Percentiles rank a stretch among this genome's conserved stretches.
These are phyloP conservation scores for Camelina laxa DNA, from an alignment of 345 rosid species.

Conservation along the genomic window DNA sequence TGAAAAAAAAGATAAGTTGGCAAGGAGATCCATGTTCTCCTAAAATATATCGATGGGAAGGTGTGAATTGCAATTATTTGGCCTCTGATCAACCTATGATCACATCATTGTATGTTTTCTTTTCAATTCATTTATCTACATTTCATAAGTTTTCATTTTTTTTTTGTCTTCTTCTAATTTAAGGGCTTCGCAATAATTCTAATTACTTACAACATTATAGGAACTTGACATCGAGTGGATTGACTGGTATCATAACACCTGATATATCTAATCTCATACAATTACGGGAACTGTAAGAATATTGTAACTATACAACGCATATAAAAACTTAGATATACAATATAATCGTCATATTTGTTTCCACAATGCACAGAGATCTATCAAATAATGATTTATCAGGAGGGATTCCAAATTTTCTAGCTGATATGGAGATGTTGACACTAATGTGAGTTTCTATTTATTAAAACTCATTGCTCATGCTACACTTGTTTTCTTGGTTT, in stretches of 20 bases:
- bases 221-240: constrained; percentile 50
- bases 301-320: neutral
- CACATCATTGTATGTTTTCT: constrained; percentile 52
- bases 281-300: constrained; percentile 50
- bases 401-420: constrained; percentile 53
- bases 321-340: neutral
- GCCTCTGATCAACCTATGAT: constrained; percentile 42
- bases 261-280: constrained; percentile 43
- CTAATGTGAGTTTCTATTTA: constrained; percentile 49
- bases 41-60: constrained; percentile 48
- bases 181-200: neutral
- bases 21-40: constrained; percentile 67
- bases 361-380: constrained; percentile 55
- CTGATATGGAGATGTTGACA: constrained; percentile 49
- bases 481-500: neutral
- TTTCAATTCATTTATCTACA: neutral
- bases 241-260: constrained; percentile 44
- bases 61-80: constrained; percentile 46
- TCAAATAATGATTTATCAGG: constrained; percentile 62
- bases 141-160: neutral
- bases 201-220: constrained; percentile 14
- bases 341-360: neutral
- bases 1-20: constrained; percentile 47
- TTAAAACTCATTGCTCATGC: neutral
- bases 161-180: neutral